Percentiles rank a stretch among this genome's conserved stretches.
Conservation (phyloP, 2,329 filamentous ascomycete genomes). For the Ophiocordyceps unilateralis region DNA sequence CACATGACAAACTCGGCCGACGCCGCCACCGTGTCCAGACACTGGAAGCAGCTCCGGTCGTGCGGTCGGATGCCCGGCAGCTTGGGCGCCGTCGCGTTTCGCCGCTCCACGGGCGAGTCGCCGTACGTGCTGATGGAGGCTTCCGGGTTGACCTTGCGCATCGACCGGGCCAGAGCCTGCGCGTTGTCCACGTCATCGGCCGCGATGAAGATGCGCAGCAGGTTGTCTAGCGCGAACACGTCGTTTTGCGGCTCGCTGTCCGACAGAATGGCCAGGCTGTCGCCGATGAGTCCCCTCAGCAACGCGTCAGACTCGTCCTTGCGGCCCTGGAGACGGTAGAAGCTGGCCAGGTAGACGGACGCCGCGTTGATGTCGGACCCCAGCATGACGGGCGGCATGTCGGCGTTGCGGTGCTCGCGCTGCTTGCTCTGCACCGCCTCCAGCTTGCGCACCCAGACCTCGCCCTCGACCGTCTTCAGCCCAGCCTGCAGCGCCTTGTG, state of each 20-base stretch:
- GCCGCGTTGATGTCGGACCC: conserved; percentile 24
- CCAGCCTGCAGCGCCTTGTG: conserved; percentile 14
- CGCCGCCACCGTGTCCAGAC: conserved; percentile 15
- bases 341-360: conserved; percentile 20
- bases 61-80: conserved; percentile 17
- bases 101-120: conserved; percentile 12
- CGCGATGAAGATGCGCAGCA: conserved; percentile 20
- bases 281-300: conserved; percentile 16
- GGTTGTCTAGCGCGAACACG: conserved; percentile 22
- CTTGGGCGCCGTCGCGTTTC: conserved; percentile 13
- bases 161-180: conserved; percentile 19
- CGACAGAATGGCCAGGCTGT: conserved; percentile 19
- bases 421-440: conserved; percentile 19
- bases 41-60: conserved; percentile 20
- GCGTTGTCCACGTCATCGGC: conserved; percentile 19
- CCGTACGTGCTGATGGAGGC: conserved; percentile 10
- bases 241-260: conserved; percentile 24
- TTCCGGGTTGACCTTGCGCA: conserved; percentile 16
- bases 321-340: conserved; percentile 16
- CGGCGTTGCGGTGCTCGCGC: conserved; percentile 17
- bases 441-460: conserved; percentile 16
- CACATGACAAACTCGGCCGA: conserved; percentile 18
- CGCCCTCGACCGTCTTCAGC: conserved; percentile 9
- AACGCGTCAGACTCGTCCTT: conserved; percentile 11
- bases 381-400: conserved; percentile 22